These are phyloP conservation scores for Oryza coarctata DNA, from an alignment of 176 grass and related monocot species.

Conservation along the genomic window DNA sequence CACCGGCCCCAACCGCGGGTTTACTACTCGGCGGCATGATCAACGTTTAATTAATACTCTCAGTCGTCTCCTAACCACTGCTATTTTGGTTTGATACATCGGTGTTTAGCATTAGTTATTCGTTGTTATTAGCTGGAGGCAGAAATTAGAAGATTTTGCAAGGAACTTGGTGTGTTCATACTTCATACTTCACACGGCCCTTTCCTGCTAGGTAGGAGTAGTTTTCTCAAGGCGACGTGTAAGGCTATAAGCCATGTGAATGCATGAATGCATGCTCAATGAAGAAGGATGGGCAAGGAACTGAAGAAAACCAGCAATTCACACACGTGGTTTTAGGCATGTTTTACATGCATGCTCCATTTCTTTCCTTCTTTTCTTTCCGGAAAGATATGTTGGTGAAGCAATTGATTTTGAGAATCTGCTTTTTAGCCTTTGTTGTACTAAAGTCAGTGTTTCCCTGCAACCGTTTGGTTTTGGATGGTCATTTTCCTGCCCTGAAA, in stretches of 20 bases:
- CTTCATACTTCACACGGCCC: neutral
- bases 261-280: neutral
- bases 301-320: neutral
- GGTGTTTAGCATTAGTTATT: neutral
- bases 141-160: neutral
- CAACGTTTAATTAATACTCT: neutral
- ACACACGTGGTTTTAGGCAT: constrained; percentile 20
- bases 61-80: neutral
- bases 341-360: neutral
- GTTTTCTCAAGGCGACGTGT: constrained; percentile 8
- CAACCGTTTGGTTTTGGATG: neutral
- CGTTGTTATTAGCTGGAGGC: neutral
- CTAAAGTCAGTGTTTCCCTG: neutral
- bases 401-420: neutral
- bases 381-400: neutral
- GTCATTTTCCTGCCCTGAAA: neutral
- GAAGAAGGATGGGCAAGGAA: neutral
- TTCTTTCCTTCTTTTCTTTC: neutral
- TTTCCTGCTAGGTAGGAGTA: neutral
- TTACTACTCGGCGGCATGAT: neutral
- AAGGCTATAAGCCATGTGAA: neutral
- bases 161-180: constrained; percentile 35
- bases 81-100: constrained; percentile 14
- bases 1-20: neutral
- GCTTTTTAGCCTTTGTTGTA: neutral